A percentile compares a stretch with the other conserved stretches of the same genome.
Evolutionary conservation across 1,139 yeast genomes (phyloP).

Genomic region (Yamadazyma sp.): DNA sequence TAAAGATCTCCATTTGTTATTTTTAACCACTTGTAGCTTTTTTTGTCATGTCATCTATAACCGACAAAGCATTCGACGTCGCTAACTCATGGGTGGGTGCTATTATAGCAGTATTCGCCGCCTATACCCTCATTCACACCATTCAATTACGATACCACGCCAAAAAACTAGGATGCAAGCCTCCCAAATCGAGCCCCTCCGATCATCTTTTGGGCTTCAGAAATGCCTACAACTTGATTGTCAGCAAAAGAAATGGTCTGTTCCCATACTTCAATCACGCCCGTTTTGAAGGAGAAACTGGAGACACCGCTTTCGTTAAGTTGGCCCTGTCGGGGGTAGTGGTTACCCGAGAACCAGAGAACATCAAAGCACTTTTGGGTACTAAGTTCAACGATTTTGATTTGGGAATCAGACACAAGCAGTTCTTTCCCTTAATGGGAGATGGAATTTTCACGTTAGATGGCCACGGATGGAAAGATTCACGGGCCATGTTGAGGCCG

Average conservation of each 20-base stretch:
- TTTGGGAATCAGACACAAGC: conserved; percentile 48
- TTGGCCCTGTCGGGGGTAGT: conserved; percentile 11
- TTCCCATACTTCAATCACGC: conserved; percentile 20
- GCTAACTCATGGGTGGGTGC: conserved; percentile 6
- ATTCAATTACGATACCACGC: conserved; percentile 4
- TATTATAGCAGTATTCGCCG: conserved; percentile 4
- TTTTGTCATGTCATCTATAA: no score
- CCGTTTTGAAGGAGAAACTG: conserved; percentile 13
- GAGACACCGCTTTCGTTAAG: conserved; percentile 6
- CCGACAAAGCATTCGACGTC: not conserved
- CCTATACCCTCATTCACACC: conserved; percentile 8
- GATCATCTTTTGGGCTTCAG: conserved; percentile 27
- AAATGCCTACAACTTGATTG: conserved; percentile 16
- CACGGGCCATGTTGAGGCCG: conserved; percentile 56
- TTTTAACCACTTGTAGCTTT: not conserved
- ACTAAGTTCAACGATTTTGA: conserved; percentile 51
- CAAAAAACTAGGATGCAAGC: conserved; percentile 22
- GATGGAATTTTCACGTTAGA: conserved; percentile 59
- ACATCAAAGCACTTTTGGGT: conserved; percentile 37
- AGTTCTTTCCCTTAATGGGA: conserved; percentile 47
- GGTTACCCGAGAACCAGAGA: conserved; percentile 29
- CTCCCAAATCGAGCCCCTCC: conserved; percentile 7
- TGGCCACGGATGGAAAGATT: conserved; percentile 58
- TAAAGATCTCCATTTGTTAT: no score
- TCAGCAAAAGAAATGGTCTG: conserved; percentile 23